These are phyloP conservation scores for Penicillium polonicum DNA, from an alignment of 2,329 filamentous ascomycete species.

Conservation along the genomic window DNA sequence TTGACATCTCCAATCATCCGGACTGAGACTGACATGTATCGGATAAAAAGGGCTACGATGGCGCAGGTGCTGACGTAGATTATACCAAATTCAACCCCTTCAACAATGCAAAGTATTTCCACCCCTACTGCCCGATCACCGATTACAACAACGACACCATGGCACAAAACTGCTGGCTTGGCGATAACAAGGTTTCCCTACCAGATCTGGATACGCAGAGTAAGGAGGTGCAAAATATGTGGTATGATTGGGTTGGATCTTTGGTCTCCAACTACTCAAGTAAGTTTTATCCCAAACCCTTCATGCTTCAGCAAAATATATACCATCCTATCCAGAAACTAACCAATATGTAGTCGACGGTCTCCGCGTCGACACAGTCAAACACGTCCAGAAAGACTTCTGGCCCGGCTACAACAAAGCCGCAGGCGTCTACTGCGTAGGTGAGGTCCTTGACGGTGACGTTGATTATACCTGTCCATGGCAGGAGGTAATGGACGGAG, in stretches of 20 bases:
- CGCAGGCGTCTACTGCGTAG: constrained; percentile 49
- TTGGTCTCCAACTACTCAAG: constrained; percentile 46
- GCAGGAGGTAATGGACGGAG: constrained; percentile 47
- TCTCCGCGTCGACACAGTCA: constrained; percentile 53
- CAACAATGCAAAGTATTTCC: constrained; percentile 59
- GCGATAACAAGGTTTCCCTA: constrained; percentile 55
- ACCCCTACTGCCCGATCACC: constrained; percentile 55
- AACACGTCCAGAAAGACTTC: constrained; percentile 50
- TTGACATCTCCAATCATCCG: background rate
- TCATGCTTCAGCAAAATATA: background rate
- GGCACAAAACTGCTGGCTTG: constrained; percentile 54
- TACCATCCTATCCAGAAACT: background rate
- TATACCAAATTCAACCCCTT: constrained; percentile 56
- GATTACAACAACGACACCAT: constrained; percentile 54
- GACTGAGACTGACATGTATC: constrained; percentile 9
- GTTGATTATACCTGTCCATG: constrained; percentile 44
- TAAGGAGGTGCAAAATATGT: constrained; percentile 49
- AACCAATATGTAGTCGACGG: constrained; percentile 45
- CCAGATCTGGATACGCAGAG: constrained; percentile 62
- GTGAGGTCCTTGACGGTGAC: constrained; percentile 48
- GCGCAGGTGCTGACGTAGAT: constrained; percentile 50
- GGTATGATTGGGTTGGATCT: constrained; percentile 57
- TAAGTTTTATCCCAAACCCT: constrained; percentile 35
- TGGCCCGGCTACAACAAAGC: constrained; percentile 44
- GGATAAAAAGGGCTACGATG: constrained; percentile 44